phyloP scores from a whole-genome alignment of 345 rosid genomes.

The Citrus sp. region DNA sequence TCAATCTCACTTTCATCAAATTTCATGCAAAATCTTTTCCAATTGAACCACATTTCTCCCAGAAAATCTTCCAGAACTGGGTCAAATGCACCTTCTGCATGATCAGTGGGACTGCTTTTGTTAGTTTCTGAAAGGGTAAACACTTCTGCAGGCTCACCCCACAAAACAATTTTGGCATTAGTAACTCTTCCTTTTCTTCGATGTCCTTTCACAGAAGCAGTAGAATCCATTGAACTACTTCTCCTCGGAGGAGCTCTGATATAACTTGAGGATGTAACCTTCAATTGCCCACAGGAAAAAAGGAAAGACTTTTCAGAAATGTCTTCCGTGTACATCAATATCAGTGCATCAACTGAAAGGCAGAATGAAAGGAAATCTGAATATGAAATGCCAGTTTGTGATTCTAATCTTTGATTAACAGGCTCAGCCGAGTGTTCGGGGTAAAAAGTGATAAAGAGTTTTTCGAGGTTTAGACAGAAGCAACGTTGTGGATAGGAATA shows the following conservation, averaged over 20 bases:
- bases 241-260: slow-evolving; percentile 23
- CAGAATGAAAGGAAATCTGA: slow-evolving; percentile 45
- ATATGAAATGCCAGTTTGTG: slow-evolving; percentile 31
- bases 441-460: slow-evolving; percentile 37
- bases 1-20: slow-evolving; percentile 45
- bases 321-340: slow-evolving; percentile 43
- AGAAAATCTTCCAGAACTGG: slow-evolving; percentile 41
- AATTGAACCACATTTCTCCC: slow-evolving; percentile 62
- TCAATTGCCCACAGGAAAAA: slow-evolving; percentile 57
- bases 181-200: slow-evolving; percentile 30
- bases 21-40: slow-evolving; percentile 43
- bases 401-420: slow-evolving; percentile 31
- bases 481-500: slow-evolving; percentile 27
- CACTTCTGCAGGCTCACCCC: slow-evolving; percentile 56
- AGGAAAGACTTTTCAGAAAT: slow-evolving; percentile 44
- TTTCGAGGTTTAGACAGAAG: slow-evolving; percentile 54
- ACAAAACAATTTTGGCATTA: slow-evolving; percentile 42
- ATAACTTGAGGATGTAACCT: slow-evolving; percentile 39
- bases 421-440: slow-evolving; percentile 32
- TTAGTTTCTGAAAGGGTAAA: slow-evolving; percentile 31
- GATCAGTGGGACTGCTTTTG: slow-evolving; percentile 25
- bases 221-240: slow-evolving; percentile 24
- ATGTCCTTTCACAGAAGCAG: slow-evolving; percentile 30
- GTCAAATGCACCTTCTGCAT: slow-evolving; percentile 29
- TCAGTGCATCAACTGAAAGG: slow-evolving; percentile 51